Conservation (phyloP, 345 rosid genomes). For the Pistacia atlantica region DNA sequence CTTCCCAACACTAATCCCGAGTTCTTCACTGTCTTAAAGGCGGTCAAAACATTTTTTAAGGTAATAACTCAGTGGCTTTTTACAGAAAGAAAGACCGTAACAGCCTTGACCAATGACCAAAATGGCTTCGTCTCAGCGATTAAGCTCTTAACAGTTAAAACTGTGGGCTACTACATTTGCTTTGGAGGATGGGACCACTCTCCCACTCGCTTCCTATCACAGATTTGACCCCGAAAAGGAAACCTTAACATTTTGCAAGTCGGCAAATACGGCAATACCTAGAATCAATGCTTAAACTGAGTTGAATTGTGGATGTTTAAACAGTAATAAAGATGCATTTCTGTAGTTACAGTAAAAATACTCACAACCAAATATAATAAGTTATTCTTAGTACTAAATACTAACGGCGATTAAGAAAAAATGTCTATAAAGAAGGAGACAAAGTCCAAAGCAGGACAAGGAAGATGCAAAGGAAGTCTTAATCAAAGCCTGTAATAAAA, state of each 20-base stretch:
- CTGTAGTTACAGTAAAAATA: background rate
- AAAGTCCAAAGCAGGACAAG: slow-evolving; percentile 22
- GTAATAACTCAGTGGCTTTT: background rate
- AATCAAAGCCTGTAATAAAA: slow-evolving; percentile 5
- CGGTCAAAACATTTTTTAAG: background rate
- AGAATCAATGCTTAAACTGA: background rate
- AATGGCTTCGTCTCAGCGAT: background rate
- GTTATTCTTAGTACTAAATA: background rate
- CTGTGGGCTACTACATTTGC: background rate
- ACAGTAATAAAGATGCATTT: slow-evolving; percentile 5
- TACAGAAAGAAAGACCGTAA: background rate
- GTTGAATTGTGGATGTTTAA: no score
- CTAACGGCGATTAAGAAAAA: slow-evolving; percentile 21
- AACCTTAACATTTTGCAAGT: background rate
- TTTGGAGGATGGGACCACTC: slow-evolving; percentile 14
- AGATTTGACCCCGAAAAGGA: slow-evolving; percentile 1
- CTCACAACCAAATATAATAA: background rate
- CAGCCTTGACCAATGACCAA: background rate
- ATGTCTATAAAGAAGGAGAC: slow-evolving; percentile 38
- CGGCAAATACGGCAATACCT: background rate
- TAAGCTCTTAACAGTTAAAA: background rate
- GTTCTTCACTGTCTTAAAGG: slow-evolving; percentile 1
- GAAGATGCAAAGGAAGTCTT: slow-evolving; percentile 13
- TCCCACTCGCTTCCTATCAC: background rate
- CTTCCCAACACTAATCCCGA: slow-evolving; percentile 1